Evolutionary conservation across 495 filamentous ascomycete genomes (phyloP), one percentile per base, ranked within the genome.

Genomic region (Cryomyces antarcticus): DNA sequence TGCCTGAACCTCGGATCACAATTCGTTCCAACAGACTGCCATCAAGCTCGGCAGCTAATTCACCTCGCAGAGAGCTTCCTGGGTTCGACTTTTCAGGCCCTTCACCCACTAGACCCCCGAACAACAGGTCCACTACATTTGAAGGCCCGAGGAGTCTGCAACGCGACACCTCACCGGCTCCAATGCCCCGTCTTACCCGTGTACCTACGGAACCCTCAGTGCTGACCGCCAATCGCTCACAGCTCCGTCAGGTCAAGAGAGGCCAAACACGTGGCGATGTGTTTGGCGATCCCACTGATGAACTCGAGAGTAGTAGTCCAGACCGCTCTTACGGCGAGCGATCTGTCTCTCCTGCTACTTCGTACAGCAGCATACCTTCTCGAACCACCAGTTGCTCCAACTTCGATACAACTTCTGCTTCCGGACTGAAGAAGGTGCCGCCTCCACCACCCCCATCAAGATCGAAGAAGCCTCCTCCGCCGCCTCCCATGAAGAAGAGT

Each of bases 361-460:
- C 74, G 27, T 64, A 71, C 46, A 73, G 69, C 30, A 76, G 74
- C 54, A 55, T 68, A 38, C 63, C 67, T 37, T 74, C 74, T 27
- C 68, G 70, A 33, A 71, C 65, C 44, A 66, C 71, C 43, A 69
- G 69, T 51, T 58, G 65, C 45, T 64, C 64, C 28, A 66, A 61
- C 29, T 37, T 66, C 45, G 68, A 67, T 47, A 45, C 42, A 30
- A 46, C 51, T 38, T 42, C 48, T 35, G 46, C 57, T 11, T 11
- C 51, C 57, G 31, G 60, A 60, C 13, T 41, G 53, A 80, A 81
- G 63, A 85, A 83, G 58, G 73, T 70, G 6, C 78, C 82, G 31
- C 83, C 82, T 5, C 83, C 82, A 31, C 83, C 82, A 24, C 83
- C 83, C 9, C 83, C 83, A n/a, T 78, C 75, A 45, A 65, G 81